Percentiles rank a stretch among this genome's conserved stretches.
Evolutionary conservation across 2,329 filamentous ascomycete species (phyloP).

Genomic region (Phialophora verrucosa): DNA sequence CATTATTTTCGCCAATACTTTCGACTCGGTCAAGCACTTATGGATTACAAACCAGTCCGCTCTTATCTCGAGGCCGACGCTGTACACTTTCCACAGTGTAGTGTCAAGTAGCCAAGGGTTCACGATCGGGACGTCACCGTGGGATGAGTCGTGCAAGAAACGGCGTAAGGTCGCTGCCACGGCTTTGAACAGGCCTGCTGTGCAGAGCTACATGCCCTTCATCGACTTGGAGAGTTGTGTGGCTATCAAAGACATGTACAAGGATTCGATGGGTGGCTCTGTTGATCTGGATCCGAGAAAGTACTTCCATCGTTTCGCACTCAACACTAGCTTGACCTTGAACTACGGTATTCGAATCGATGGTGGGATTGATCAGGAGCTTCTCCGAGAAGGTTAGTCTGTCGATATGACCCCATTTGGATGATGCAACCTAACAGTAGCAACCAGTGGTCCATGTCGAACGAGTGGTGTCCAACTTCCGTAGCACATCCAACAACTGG

Average conservation of each 20-base stretch:
- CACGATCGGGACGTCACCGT: conserved; percentile 82
- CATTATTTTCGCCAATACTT: conserved; percentile 79
- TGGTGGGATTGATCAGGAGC: conserved; percentile 68
- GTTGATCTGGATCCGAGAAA: conserved; percentile 71
- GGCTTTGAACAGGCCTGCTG: conserved; percentile 75
- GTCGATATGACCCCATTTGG: not conserved
- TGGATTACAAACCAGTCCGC: conserved; percentile 82
- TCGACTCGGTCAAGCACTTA: conserved; percentile 71
- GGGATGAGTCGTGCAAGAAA: conserved; percentile 79
- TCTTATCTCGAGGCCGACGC: conserved; percentile 75
- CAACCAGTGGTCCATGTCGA: conserved; percentile 71
- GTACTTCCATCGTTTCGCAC: conserved; percentile 75
- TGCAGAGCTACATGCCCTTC: conserved; percentile 81
- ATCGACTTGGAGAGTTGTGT: conserved; percentile 76
- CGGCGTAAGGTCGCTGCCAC: conserved; percentile 79
- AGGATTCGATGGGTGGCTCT: conserved; percentile 66
- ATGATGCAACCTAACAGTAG: not conserved
- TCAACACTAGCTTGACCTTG: conserved; percentile 77
- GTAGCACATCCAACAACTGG: conserved; percentile 82
- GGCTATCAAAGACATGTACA: conserved; percentile 73
- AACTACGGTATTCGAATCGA: conserved; percentile 80
- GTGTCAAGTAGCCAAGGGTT: conserved; percentile 78
- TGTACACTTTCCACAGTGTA: conserved; percentile 82
- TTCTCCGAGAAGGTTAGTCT: conserved; percentile 64
- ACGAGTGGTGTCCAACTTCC: conserved; percentile 74